These are phyloP conservation scores for Eragrostis nindensis DNA, from an alignment of 176 grass and related monocot species.

Conservation along the genomic window DNA sequence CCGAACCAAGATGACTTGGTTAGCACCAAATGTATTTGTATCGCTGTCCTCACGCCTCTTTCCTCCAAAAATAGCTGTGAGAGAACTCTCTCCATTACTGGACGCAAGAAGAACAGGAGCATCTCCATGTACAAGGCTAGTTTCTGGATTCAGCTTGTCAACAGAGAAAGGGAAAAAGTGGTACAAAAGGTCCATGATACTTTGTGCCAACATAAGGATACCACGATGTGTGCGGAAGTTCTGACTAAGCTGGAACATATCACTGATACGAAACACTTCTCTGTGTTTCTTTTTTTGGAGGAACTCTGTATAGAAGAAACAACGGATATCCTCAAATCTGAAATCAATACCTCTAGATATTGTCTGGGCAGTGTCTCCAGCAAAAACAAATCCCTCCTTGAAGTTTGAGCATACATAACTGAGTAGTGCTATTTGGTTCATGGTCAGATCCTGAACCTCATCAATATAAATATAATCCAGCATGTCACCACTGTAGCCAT, in stretches of 20 bases:
- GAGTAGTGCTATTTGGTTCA: slow-evolving; percentile 73
- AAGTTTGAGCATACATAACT: slow-evolving; percentile 78
- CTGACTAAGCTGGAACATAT: slow-evolving; percentile 78
- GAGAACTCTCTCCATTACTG: slow-evolving; percentile 69
- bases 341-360: slow-evolving; percentile 87
- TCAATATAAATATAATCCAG: slow-evolving; percentile 84
- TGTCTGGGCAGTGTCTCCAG: slow-evolving; percentile 86
- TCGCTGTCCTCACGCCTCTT: slow-evolving; percentile 13
- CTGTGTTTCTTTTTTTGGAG: slow-evolving; percentile 48
- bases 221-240: slow-evolving; percentile 87
- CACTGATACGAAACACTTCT: slow-evolving; percentile 35
- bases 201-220: slow-evolving; percentile 69
- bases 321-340: slow-evolving; percentile 81
- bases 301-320: slow-evolving; percentile 75
- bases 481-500: slow-evolving; percentile 50
- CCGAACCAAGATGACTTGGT: slow-evolving; percentile 85
- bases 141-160: slow-evolving; percentile 74
- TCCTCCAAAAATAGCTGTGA: slow-evolving; percentile 78
- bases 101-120: slow-evolving; percentile 75
- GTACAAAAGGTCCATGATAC: slow-evolving; percentile 76
- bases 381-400: slow-evolving; percentile 77
- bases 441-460: slow-evolving; percentile 89
- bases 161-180: slow-evolving; percentile 68
- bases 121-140: slow-evolving; percentile 76
- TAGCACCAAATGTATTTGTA: slow-evolving; percentile 71